A percentile compares a stretch with the other conserved stretches of the same genome.
Conservation (phyloP, 306 rosid species). For the Mimosa pudica region DNA sequence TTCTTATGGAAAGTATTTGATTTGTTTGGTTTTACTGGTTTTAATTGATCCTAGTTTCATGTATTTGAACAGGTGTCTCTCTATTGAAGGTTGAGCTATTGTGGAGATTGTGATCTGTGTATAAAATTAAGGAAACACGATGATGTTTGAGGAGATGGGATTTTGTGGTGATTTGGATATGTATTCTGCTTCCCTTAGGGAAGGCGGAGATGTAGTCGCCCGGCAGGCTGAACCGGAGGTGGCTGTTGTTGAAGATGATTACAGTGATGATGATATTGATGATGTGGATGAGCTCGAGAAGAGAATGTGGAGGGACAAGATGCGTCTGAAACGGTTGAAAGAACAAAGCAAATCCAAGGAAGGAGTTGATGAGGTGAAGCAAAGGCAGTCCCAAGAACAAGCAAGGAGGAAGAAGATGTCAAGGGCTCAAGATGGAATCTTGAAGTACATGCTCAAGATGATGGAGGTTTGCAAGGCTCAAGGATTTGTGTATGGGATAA, state of each 20-base stretch:
- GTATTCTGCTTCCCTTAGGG: conserved; percentile 48
- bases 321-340: conserved; percentile 60
- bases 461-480: conserved; percentile 90
- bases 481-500: conserved; percentile 85
- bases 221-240: conserved; percentile 57
- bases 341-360: conserved; percentile 66
- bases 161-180: conserved; percentile 62
- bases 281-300: conserved; percentile 65
- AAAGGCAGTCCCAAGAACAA: conserved; percentile 78
- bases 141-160: conserved; percentile 65
- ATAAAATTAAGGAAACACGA: conserved; percentile 45
- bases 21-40: neutral
- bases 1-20: neutral
- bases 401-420: conserved; percentile 94
- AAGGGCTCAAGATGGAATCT: conserved; percentile 82
- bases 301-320: conserved; percentile 77
- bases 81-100: conserved; percentile 5
- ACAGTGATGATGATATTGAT: conserved; percentile 66
- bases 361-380: conserved; percentile 56
- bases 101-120: conserved; percentile 17
- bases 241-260: conserved; percentile 61
- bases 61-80: conserved; percentile 36
- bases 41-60: conserved; percentile 29
- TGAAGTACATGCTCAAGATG: conserved; percentile 85
- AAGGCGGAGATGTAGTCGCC: conserved; percentile 49